Conservation (phyloP, 306 rosid genomes). For the Prunus kanzakura region DNA sequence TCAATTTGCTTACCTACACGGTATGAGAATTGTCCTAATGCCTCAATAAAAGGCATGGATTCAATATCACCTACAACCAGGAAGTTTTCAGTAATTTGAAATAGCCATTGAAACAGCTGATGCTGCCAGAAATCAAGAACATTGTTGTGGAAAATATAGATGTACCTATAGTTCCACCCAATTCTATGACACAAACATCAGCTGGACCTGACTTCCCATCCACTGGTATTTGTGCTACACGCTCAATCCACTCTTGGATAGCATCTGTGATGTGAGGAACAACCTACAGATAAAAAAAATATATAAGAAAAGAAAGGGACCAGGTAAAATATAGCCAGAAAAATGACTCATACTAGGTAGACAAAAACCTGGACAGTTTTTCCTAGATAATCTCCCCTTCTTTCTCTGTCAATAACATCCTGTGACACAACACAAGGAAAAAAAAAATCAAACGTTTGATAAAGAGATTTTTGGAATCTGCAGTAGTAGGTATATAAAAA, state of each 20-base stretch:
- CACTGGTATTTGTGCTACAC: conserved; percentile 37
- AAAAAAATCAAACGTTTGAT: conserved; percentile 5
- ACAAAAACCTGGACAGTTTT: conserved; percentile 52
- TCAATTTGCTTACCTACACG: conserved; percentile 39
- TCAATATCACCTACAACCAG: conserved; percentile 44
- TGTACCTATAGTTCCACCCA: conserved; percentile 54
- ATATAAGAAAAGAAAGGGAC: background rate
- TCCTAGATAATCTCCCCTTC: conserved; percentile 53
- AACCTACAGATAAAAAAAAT: conserved; percentile 28
- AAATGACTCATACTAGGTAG: background rate
- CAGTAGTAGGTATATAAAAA: background rate
- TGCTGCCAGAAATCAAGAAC: background rate
- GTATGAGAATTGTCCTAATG: conserved; percentile 50
- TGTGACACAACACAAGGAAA: conserved; percentile 3
- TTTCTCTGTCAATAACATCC: conserved; percentile 47
- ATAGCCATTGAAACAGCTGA: conserved; percentile 8
- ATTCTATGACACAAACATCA: conserved; percentile 53
- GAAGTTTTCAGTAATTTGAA: conserved; percentile 18
- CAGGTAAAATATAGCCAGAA: background rate
- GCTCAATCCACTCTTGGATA: conserved; percentile 53
- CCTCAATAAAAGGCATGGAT: conserved; percentile 57
- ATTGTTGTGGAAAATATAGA: background rate
- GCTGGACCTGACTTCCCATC: conserved; percentile 47
- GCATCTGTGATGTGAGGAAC: conserved; percentile 59
- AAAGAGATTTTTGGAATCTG: background rate